Conservation (phyloP, 1,139 yeast species). For the Blastobotrys ciferrii region DNA sequence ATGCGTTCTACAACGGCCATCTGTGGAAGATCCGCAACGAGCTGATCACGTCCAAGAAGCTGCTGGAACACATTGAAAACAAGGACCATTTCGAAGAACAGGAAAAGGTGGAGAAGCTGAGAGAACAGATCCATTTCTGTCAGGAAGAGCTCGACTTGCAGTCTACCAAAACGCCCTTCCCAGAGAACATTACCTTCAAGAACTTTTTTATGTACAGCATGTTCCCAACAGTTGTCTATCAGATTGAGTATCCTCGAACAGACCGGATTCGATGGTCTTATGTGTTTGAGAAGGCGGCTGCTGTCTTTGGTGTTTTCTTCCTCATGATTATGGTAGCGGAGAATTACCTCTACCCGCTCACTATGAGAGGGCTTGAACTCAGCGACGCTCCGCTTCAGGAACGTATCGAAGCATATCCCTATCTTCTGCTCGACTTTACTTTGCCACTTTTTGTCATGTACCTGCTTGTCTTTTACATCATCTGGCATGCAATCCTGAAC, state of each 20-base stretch:
- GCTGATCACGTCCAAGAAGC: slow-evolving; percentile 45
- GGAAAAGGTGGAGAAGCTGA: slow-evolving; percentile 17
- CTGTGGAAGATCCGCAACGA: slow-evolving; percentile 63
- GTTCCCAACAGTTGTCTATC: slow-evolving; percentile 83
- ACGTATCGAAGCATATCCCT: slow-evolving; percentile 53
- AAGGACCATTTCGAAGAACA: slow-evolving; percentile 1
- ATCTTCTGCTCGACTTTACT: slow-evolving; percentile 67
- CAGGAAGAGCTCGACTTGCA: slow-evolving; percentile 33
- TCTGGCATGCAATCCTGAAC: slow-evolving; percentile 92
- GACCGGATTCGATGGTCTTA: slow-evolving; percentile 64
- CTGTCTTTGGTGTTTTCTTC: slow-evolving; percentile 81
- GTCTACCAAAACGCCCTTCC: slow-evolving; percentile 49
- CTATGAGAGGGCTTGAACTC: slow-evolving; percentile 54
- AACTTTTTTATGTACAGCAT: slow-evolving; percentile 76
- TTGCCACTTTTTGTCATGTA: slow-evolving; percentile 78
- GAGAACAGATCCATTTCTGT: slow-evolving; percentile 26
- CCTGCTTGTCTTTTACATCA: slow-evolving; percentile 75
- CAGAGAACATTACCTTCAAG: slow-evolving; percentile 60
- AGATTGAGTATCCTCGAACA: slow-evolving; percentile 74
- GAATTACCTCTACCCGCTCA: slow-evolving; percentile 71
- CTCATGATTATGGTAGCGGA: slow-evolving; percentile 84
- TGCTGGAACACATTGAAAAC: slow-evolving; percentile 11
- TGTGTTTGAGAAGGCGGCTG: slow-evolving; percentile 66
- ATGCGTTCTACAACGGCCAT: slow-evolving; percentile 84
- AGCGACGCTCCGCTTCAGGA: slow-evolving; percentile 48